Conservation (phyloP, 2,329 filamentous ascomycete genomes). For the Tetracladium maxilliforme region DNA sequence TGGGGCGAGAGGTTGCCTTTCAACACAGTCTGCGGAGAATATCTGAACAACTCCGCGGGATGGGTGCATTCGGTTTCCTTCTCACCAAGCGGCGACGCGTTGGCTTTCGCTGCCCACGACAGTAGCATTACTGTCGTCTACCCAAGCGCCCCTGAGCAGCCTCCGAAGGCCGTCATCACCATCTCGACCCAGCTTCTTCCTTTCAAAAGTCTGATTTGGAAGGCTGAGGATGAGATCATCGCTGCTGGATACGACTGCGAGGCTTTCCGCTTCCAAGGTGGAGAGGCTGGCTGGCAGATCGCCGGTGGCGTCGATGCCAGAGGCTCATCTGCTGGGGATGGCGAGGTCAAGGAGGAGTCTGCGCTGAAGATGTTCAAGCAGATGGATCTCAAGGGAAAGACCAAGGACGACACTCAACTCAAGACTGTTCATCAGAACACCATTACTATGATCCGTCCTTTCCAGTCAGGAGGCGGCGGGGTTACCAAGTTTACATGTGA, state of each 20-base stretch:
- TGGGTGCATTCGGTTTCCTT: conserved; percentile 94
- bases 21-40: conserved; percentile 97
- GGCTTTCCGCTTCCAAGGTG: conserved; percentile 77
- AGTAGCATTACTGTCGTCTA: conserved; percentile 96
- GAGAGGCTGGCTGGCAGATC: conserved; percentile 69
- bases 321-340: conserved; percentile 21
- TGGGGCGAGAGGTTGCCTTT: conserved; percentile 96
- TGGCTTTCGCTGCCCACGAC: conserved; percentile 90
- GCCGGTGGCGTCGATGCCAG: conserved; percentile 69
- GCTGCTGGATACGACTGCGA: conserved; percentile 86
- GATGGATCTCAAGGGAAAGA: conserved; percentile 95
- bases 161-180: conserved; percentile 78
- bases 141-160: conserved; percentile 78
- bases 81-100: conserved; percentile 80
- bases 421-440: conserved; percentile 97
- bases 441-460: conserved; percentile 70
- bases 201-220: conserved; percentile 90
- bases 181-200: conserved; percentile 82
- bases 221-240: conserved; percentile 80
- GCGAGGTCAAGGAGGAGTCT: conserved; percentile 64
- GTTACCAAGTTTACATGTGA: conserved; percentile 80
- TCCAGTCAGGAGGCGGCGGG: conserved; percentile 46
- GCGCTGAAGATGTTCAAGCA: conserved; percentile 96
- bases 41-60: conserved; percentile 85
- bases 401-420: conserved; percentile 81